Evolutionary conservation across 2,329 filamentous ascomycete genomes (phyloP).

Genomic region (Aspergillus sp.): DNA sequence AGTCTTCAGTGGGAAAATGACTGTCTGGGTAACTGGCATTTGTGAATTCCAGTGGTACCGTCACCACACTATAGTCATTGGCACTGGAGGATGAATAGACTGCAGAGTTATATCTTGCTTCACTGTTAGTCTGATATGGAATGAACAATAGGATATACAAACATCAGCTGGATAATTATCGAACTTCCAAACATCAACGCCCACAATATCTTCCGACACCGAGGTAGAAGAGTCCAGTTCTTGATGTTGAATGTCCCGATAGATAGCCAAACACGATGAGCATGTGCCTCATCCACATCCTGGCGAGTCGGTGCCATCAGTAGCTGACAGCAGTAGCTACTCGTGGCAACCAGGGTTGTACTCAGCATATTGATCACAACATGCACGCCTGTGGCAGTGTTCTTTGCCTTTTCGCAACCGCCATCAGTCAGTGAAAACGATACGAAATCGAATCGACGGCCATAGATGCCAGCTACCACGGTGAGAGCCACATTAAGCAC

Average conservation of each 20-base stretch:
- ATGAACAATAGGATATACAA: constrained; percentile 1
- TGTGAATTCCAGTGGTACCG: not conserved
- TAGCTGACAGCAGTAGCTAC: constrained; percentile 51
- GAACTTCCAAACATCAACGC: constrained; percentile 6
- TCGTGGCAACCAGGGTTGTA: constrained; percentile 42
- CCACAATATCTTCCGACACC: constrained; percentile 16
- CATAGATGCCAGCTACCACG: not conserved
- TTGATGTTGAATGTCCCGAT: constrained; percentile 36
- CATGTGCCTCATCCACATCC: constrained; percentile 47
- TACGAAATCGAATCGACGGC: not conserved
- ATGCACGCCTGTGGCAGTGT: constrained; percentile 28
- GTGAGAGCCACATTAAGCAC: not conserved
- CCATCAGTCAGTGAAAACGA: constrained; percentile 2
- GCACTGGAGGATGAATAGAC: constrained; percentile 1
- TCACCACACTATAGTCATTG: not conserved
- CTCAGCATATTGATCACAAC: constrained; percentile 46
- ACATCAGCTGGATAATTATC: constrained; percentile 16
- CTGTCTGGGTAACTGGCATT: not conserved
- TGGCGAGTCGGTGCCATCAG: constrained; percentile 46
- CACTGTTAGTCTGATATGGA: not conserved
- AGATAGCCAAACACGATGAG: constrained; percentile 35
- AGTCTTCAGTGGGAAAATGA: not conserved
- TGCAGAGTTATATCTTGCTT: constrained; percentile 4
- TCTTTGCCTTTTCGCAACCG: constrained; percentile 1
- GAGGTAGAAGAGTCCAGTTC: constrained; percentile 26